phyloP scores from a whole-genome alignment of 768 basidiomycete species.

The Rhizopogon vulgaris region DNA sequence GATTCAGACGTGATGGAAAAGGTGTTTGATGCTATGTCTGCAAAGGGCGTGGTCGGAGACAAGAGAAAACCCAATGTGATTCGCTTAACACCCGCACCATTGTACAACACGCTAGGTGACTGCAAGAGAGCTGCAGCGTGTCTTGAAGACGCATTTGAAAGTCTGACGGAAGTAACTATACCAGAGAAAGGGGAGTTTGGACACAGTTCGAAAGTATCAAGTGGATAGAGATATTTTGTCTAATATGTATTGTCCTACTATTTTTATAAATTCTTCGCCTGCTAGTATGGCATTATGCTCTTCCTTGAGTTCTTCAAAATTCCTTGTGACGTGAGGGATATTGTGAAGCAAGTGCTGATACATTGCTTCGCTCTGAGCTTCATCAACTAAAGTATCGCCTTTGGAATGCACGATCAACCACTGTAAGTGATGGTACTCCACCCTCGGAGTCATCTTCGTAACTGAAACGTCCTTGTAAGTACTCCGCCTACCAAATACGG shows the following conservation, averaged over 20 bases:
- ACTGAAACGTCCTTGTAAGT: slow-evolving; percentile 48
- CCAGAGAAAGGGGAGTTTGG: background rate
- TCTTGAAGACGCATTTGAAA: slow-evolving; percentile 54
- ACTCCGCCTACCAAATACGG: slow-evolving; percentile 47
- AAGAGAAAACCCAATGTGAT: slow-evolving; percentile 91
- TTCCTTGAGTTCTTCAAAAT: slow-evolving; percentile 34
- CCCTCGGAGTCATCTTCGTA: slow-evolving; percentile 33
- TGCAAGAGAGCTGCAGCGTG: slow-evolving; percentile 61
- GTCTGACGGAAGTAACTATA: slow-evolving; percentile 9
- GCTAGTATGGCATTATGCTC: slow-evolving; percentile 53
- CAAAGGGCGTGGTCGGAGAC: slow-evolving; percentile 83
- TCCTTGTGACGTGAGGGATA: slow-evolving; percentile 21
- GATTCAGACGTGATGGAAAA: slow-evolving; percentile 58
- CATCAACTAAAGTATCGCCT: slow-evolving; percentile 64
- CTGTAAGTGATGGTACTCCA: slow-evolving; percentile 28
- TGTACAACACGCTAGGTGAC: slow-evolving; percentile 83
- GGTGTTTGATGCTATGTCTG: slow-evolving; percentile 54
- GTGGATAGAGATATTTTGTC: background rate
- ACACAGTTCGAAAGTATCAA: background rate
- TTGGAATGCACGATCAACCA: slow-evolving; percentile 77
- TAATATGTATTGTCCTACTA: slow-evolving; percentile 38
- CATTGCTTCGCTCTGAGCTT: slow-evolving; percentile 56
- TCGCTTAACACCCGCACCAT: slow-evolving; percentile 75
- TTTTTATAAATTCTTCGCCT: slow-evolving; percentile 35
- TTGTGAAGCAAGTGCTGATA: slow-evolving; percentile 41